phyloP scores from a whole-genome alignment of 768 basidiomycete species.

The Suillus bovinus region DNA sequence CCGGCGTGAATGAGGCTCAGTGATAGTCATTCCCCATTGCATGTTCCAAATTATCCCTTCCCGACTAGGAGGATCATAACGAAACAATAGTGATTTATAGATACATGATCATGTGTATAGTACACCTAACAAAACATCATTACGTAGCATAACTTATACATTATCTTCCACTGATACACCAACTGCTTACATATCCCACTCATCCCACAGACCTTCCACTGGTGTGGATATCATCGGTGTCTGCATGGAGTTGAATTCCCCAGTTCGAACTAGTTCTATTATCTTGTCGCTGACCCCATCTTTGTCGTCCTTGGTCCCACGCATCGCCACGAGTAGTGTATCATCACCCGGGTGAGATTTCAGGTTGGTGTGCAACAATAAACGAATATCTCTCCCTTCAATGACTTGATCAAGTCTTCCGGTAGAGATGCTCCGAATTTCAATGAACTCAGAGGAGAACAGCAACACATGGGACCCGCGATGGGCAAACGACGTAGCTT shows the following conservation, averaged over 20 bases:
- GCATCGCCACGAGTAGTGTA: constrained; percentile 64
- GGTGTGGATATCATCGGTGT: constrained; percentile 33
- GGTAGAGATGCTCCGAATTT: constrained; percentile 64
- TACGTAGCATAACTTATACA: constrained; percentile 19
- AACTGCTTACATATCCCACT: constrained; percentile 63
- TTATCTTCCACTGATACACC: constrained; percentile 2
- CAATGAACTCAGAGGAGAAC: constrained; percentile 74
- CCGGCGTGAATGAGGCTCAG: neutral
- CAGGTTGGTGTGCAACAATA: constrained; percentile 46
- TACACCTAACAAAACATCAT: constrained; percentile 8
- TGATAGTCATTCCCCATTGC: neutral
- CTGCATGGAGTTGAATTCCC: constrained; percentile 43
- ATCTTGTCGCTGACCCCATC: constrained; percentile 62
- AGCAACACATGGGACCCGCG: constrained; percentile 68
- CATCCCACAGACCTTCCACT: constrained; percentile 54
- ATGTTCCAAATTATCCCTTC: neutral
- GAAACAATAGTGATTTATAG: constrained; percentile 1
- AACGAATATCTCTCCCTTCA: constrained; percentile 67
- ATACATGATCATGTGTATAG: constrained; percentile 10
- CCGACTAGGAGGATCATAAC: neutral
- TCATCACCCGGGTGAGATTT: constrained; percentile 34
- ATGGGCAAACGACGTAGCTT: constrained; percentile 58
- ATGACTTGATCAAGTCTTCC: constrained; percentile 83
- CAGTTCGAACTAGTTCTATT: constrained; percentile 68
- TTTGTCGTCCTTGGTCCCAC: constrained; percentile 56